Evolutionary conservation across 768 basidiomycete species (phyloP).

Genomic region (Leucogyrophana mollusca): DNA sequence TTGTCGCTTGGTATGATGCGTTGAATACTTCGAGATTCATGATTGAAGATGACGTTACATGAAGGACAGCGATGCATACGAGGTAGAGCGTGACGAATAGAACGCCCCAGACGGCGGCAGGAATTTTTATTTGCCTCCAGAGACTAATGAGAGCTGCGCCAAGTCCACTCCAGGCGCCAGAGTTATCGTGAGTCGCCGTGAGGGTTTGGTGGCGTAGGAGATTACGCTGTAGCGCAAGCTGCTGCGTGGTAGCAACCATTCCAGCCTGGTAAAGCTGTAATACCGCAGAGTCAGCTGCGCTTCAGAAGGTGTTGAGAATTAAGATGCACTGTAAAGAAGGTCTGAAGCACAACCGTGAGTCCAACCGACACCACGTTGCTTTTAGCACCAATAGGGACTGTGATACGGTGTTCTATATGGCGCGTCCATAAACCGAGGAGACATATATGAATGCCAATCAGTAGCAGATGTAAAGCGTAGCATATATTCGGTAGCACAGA

Average conservation of each 20-base stretch:
- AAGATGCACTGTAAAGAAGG: neutral
- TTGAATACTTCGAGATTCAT: constrained; percentile 1
- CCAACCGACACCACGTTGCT: neutral
- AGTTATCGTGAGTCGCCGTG: constrained; percentile 13
- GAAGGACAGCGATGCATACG: constrained; percentile 5
- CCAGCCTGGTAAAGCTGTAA: constrained; percentile 11
- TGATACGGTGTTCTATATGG: neutral
- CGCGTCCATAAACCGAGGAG: neutral
- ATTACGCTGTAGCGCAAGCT: constrained; percentile 9
- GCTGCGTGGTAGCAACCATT: constrained; percentile 11
- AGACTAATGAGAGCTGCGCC: constrained; percentile 9
- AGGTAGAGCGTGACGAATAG: constrained; percentile 9
- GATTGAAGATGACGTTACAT: constrained; percentile 8
- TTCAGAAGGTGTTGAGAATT: neutral
- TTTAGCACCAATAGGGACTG: neutral
- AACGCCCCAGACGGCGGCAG: constrained; percentile 5
- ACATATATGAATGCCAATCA: too few relatives aligned
- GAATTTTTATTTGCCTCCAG: constrained; percentile 7
- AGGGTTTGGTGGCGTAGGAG: constrained; percentile 10
- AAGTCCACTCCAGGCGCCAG: constrained; percentile 16
- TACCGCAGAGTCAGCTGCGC: neutral
- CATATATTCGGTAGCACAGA: too few relatives aligned
- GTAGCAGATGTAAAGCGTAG: too few relatives aligned
- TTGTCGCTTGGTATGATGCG: neutral
- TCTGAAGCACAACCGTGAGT: neutral